Base-by-base conservation (phyloP, 768 basidiomycete species). In the Lactifluus volemus region DNA sequence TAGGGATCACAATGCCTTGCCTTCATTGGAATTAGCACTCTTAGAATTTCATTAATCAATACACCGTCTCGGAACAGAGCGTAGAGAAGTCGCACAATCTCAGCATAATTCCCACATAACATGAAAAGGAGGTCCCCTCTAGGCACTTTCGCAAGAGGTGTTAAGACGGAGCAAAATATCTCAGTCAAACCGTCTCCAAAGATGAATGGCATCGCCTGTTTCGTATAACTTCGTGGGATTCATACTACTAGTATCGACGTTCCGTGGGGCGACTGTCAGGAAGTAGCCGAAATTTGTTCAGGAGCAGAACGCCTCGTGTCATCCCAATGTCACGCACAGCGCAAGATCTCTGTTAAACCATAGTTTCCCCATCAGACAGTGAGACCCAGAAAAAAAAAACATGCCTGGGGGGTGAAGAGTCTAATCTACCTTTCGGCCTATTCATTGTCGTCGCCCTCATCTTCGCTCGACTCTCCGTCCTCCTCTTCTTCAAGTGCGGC, bases 401-500 rank as follows among this genome's bases (percentile, higher is more conserved):
- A 25, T 25, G 19, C 45, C 11, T 25, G 8, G 19, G 21, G 8
- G 19, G 21, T 25, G 11, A 47, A 47, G 21, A 47, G 45, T 9
- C 49, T 49, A 15, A 32, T 30, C 30, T 49, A 32, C 15, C 2
- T 32, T 32, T 49, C 47, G 47, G 17, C 30, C 49, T 17, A 29
- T 32, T 17, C 49, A 49, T 49, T 30, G 8, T 52, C 34, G 12
- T 32, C 32, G 10, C 17, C 53, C 7, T 79, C 76, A 10, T 78
- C 75, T n/a, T 77, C 78, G 2, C 73, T 77, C 41, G 77, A 74
- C 17, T 74, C 74, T 4, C 9, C 78, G 10, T 85, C 84, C 41
- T 81, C 83, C 61, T 86, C 83, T 67, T 88, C 87, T 68, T 88
- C 88, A 55, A 86, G 68, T 0, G 85, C 85, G 3, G 87, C 86